A percentile compares a stretch with the other conserved stretches of the same genome.
Conservation (phyloP, 768 basidiomycete species). For the Amylocystis lapponica region DNA sequence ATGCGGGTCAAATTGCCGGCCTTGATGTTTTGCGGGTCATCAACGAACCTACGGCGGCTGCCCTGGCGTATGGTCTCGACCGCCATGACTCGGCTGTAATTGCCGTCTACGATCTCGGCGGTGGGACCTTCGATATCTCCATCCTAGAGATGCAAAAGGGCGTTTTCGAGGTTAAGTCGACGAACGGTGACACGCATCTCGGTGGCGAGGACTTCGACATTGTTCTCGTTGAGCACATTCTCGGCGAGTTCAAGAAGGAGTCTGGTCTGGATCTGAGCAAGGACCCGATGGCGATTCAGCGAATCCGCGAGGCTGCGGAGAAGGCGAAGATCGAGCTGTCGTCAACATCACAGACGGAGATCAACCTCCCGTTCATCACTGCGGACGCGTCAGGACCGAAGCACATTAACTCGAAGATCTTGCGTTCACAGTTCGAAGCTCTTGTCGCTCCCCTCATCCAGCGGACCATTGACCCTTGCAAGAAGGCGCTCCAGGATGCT, state of each 20-base stretch:
- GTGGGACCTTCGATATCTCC: slow-evolving; percentile 99
- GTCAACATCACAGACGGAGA: slow-evolving; percentile 90
- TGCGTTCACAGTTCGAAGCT: slow-evolving; percentile 85
- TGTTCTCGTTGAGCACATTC: slow-evolving; percentile 75
- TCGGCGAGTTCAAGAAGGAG: slow-evolving; percentile 94
- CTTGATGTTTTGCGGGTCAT: slow-evolving; percentile 97
- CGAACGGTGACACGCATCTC: slow-evolving; percentile 98
- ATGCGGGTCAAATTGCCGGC: slow-evolving; percentile 96
- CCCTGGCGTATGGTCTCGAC: slow-evolving; percentile 96
- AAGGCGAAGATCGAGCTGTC: slow-evolving; percentile 99
- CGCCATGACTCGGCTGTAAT: slow-evolving; percentile 76
- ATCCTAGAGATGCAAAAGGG: slow-evolving; percentile 99
- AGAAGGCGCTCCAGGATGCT: slow-evolving; percentile 93
- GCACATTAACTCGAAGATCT: slow-evolving; percentile 91
- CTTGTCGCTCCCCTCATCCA: slow-evolving; percentile 80
- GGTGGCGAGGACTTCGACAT: slow-evolving; percentile 97
- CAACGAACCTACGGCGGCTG: slow-evolving; percentile 98
- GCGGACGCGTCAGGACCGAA: slow-evolving; percentile 93
- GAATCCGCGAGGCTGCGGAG: slow-evolving; percentile 98
- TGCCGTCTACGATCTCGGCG: slow-evolving; percentile 97
- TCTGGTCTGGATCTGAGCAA: slow-evolving; percentile 70
- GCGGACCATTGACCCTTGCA: slow-evolving; percentile 92
- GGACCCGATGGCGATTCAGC: slow-evolving; percentile 97
- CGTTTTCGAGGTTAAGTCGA: slow-evolving; percentile 99
- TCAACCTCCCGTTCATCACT: slow-evolving; percentile 98